Conservation (phyloP, 1,284 basidiomycete genomes). For the Fomitopsis betulina region DNA sequence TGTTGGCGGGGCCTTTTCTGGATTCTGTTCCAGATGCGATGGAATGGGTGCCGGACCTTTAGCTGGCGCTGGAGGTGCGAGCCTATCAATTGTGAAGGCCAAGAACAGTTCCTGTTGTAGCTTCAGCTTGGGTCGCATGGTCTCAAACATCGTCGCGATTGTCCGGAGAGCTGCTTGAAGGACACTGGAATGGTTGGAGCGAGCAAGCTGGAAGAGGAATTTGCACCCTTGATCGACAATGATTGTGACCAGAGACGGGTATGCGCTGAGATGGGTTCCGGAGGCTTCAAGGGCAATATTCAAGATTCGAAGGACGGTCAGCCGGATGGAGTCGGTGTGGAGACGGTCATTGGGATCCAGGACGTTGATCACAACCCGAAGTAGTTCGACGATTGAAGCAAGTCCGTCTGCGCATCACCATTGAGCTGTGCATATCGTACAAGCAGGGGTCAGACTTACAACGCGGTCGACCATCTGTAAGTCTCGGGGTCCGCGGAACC, state of each 20-base stretch:
- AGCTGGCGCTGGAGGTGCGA: conserved; percentile 52
- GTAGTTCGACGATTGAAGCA: conserved; percentile 88
- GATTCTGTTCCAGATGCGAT: conserved; percentile 37
- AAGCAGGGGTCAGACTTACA: conserved; percentile 10
- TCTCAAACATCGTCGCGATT: conserved; percentile 85
- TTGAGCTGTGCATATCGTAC: background rate
- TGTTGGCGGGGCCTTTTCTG: conserved; percentile 42
- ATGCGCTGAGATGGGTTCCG: conserved; percentile 70
- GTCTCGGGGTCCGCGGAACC: background rate
- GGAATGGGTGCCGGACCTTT: conserved; percentile 40
- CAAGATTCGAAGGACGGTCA: conserved; percentile 85
- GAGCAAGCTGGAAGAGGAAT: conserved; percentile 91
- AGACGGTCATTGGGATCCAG: conserved; percentile 92
- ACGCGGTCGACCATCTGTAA: conserved; percentile 7
- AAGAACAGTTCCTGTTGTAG: conserved; percentile 97
- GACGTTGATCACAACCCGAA: conserved; percentile 93
- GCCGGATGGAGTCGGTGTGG: conserved; percentile 94
- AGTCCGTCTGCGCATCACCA: conserved; percentile 62
- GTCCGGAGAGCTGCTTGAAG: conserved; percentile 81
- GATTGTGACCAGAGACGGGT: conserved; percentile 69
- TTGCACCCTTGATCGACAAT: conserved; percentile 92
- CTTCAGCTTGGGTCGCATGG: conserved; percentile 85
- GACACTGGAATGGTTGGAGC: conserved; percentile 82
- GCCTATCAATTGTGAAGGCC: conserved; percentile 88
- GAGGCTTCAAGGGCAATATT: conserved; percentile 89